Evolutionary conservation across 2,329 filamentous ascomycete species (phyloP).

Genomic region (Talaromyces sp.): DNA sequence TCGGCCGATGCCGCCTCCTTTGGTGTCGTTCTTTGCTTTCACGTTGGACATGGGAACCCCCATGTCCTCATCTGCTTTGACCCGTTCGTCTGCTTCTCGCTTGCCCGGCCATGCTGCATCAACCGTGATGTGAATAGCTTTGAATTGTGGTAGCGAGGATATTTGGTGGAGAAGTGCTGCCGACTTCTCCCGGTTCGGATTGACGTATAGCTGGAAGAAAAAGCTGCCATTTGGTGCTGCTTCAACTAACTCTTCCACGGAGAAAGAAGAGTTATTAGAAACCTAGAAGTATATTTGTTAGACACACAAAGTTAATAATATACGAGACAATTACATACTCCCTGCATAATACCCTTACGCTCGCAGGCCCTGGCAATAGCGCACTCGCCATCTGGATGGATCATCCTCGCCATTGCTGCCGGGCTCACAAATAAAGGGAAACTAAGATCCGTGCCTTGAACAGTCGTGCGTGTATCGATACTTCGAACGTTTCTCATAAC

Average conservation of each 20-base stretch:
- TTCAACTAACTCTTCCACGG: conserved; percentile 51
- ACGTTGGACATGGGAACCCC: conserved; percentile 42
- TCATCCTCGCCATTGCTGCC: conserved; percentile 60
- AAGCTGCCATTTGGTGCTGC: conserved; percentile 40
- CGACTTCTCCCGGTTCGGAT: conserved; percentile 48
- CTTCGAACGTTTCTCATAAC: conserved; percentile 54
- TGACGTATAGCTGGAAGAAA: conserved; percentile 56
- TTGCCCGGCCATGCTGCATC: conserved; percentile 53
- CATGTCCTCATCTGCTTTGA: conserved; percentile 43
- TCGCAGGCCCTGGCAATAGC: conserved; percentile 53
- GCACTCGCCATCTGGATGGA: conserved; percentile 61
- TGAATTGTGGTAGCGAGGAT: conserved; percentile 38
- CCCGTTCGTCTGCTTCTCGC: conserved; percentile 54
- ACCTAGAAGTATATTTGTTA: conserved; percentile 31
- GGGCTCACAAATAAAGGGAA: conserved; percentile 62
- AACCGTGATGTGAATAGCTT: conserved; percentile 50
- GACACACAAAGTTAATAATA: not conserved
- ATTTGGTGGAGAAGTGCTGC: conserved; percentile 42
- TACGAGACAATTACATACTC: conserved; percentile 28
- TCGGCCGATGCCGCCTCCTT: conserved; percentile 50
- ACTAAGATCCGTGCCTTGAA: conserved; percentile 51
- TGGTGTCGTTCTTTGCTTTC: conserved; percentile 46
- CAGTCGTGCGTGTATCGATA: conserved; percentile 49
- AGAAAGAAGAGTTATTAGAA: conserved; percentile 58
- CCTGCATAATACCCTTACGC: conserved; percentile 52